Base-by-base conservation (phyloP, 805 yeast species). In the Lipomyces kockii region DNA sequence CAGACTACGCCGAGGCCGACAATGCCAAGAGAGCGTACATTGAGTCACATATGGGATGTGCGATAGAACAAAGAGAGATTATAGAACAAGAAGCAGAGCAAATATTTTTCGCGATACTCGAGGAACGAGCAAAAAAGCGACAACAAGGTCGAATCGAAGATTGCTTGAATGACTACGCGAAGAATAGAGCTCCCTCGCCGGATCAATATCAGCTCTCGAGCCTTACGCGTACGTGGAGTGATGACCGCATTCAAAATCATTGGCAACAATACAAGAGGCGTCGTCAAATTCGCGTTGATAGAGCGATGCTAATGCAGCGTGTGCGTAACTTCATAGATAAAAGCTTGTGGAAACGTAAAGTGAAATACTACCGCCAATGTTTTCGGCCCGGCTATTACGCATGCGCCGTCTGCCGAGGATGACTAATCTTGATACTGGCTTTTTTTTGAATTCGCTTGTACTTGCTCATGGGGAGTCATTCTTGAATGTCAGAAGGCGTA, bases 221-320 rank as follows among this genome's bases (percentile, higher is more conserved):
- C 5, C 34, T 55, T 12, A 22, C 62, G n/a, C 29, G 62, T 3
- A 56, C 60, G 8, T 61, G 64, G 64, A 54, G 61, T 17, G 34
- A 55, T n/a, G 64, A 61, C 60, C 32, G 59, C n/a, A 55, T 61
- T 5, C 64, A 61, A 32, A 35, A 17, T 3, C 64, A 61, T 29
- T 61, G 64, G 64, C 14, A 27, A 17, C 49, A n/a, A n/a, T 43
- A 43, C 20, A 43, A 17, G 49, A 17, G 49, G 49, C 49, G 49
- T 7, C 8, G 22, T 4, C 49, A 43, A 43, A 17, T 6, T 43
- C 22, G 49, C 8, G 49, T 43, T 3, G 20, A 43, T 43, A 43
- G 49, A 3, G 49, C 49, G 22, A 43, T 43, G 49, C 22, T 43
- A 43, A 17, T 43, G 25, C 49, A 43, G 6, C 22, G 49, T 5